Evolutionary conservation across 352 stramenopile genomes (phyloP).

Genomic region (Globisporangium splendens): DNA sequence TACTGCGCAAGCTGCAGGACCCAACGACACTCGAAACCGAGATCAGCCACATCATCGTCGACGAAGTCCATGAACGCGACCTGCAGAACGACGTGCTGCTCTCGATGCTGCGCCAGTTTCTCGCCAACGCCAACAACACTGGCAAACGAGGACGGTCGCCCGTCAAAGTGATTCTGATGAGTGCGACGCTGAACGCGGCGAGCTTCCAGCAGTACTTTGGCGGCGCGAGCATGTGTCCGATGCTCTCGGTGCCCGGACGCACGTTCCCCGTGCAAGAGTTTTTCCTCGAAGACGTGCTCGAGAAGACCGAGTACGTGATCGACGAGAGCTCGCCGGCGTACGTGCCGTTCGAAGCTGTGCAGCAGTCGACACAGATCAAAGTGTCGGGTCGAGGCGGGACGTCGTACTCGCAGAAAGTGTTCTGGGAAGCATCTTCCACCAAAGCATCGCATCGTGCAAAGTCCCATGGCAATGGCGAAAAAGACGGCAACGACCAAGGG

Average conservation of each 20-base stretch:
- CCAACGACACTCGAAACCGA: conserved; percentile 68
- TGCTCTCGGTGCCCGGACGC: conserved; percentile 90
- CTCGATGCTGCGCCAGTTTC: conserved; percentile 85
- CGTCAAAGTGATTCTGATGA: conserved; percentile 97
- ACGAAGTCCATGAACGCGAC: conserved; percentile 97
- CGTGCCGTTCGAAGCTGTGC: conserved; percentile 21
- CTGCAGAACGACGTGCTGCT: conserved; percentile 91
- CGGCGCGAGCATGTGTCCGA: conserved; percentile 72
- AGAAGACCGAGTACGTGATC: conserved; percentile 84
- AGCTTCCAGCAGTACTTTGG: conserved; percentile 96
- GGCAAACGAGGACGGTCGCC: conserved; percentile 27
- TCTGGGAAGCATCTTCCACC: conserved; percentile 35
- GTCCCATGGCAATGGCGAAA: neutral
- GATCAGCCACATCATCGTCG: conserved; percentile 97
- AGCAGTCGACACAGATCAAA: conserved; percentile 51
- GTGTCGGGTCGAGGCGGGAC: conserved; percentile 62
- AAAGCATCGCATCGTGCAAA: conserved; percentile 30
- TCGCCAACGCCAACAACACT: conserved; percentile 46
- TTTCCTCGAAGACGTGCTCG: conserved; percentile 93
- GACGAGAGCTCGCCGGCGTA: conserved; percentile 64
- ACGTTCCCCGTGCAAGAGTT: conserved; percentile 96
- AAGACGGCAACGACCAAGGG: neutral
- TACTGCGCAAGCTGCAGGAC: conserved; percentile 90
- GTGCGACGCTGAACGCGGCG: conserved; percentile 93
- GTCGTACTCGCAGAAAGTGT: conserved; percentile 59